A percentile compares a stretch with the other conserved stretches of the same genome.
Conservation (phyloP, 352 stramenopile species). For the Phytophthora hibernalis region DNA sequence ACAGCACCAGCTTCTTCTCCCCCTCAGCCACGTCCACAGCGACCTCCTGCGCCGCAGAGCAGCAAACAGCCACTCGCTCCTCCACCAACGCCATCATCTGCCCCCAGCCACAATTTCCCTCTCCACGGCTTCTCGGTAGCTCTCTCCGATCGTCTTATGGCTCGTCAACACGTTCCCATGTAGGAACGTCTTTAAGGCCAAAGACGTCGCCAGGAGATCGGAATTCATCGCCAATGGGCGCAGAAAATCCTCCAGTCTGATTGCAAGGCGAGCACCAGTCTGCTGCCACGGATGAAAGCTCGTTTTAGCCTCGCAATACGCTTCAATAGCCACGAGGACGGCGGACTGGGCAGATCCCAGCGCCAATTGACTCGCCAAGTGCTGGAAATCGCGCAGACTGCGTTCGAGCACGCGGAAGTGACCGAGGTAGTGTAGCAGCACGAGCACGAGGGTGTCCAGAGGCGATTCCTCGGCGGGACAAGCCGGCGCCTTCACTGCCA, state of each 20-base stretch:
- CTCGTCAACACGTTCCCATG: conserved; percentile 27
- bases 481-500: conserved; percentile 28
- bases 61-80: conserved; percentile 39
- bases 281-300: conserved; percentile 29
- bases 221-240: conserved; percentile 15
- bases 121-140: conserved; percentile 38
- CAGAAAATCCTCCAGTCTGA: conserved; percentile 38
- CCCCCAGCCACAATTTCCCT: conserved; percentile 4
- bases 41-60: conserved; percentile 32
- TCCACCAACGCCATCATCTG: background rate
- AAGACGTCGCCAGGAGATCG: conserved; percentile 28
- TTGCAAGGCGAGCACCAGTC: conserved; percentile 26
- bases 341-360: background rate
- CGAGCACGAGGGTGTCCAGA: conserved; percentile 15
- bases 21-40: conserved; percentile 15
- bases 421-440: conserved; percentile 30
- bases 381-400: conserved; percentile 38
- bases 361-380: conserved; percentile 32
- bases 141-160: conserved; percentile 12
- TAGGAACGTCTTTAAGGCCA: conserved; percentile 41
- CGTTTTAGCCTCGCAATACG: conserved; percentile 16
- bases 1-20: conserved; percentile 40
- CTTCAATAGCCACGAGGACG: conserved; percentile 24
- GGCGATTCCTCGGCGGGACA: conserved; percentile 5
- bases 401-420: conserved; percentile 39